Percentiles rank a stretch among this genome's conserved stretches.
These are phyloP conservation scores for Fistulinella staudtii DNA, from an alignment of 1,284 basidiomycete genomes.

Conservation along the genomic window DNA sequence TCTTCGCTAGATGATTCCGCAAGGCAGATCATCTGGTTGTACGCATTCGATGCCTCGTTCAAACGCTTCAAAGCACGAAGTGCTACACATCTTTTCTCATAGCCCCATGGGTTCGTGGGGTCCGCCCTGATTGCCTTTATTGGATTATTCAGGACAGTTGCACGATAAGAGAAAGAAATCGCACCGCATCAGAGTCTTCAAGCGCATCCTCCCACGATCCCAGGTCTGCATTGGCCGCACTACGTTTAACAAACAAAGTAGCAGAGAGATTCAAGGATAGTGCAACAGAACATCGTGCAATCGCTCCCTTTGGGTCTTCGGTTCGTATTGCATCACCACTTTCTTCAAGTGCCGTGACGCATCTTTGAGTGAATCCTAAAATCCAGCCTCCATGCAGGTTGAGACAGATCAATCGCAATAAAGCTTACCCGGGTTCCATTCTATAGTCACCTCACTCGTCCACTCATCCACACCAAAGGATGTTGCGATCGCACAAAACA, in stretches of 20 bases:
- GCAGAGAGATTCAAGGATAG: not conserved
- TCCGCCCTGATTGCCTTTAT: slow-evolving; percentile 1
- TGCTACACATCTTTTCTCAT: slow-evolving; percentile 2
- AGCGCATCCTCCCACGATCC: slow-evolving; percentile 1
- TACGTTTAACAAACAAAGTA: not conserved
- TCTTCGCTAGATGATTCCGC: not conserved
- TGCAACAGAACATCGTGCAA: not conserved
- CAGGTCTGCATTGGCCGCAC: not conserved
- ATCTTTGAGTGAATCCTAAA: not conserved
- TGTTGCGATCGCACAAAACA: not conserved
- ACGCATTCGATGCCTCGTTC: slow-evolving; percentile 3
- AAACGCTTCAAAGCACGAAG: slow-evolving; percentile 1
- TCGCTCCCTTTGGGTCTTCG: not conserved
- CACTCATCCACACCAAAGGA: not conserved
- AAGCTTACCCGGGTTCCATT: not conserved
- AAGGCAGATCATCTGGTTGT: not conserved
- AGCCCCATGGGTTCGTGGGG: not conserved
- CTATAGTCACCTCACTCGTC: not conserved
- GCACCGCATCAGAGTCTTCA: slow-evolving; percentile 3
- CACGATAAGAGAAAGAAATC: not conserved
- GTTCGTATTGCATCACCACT: not conserved
- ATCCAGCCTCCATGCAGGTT: not conserved
- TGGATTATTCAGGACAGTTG: not conserved
- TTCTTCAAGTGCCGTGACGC: not conserved
- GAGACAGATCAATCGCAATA: not conserved